phyloP scores from a whole-genome alignment of 768 basidiomycete genomes.

The Psilocybe cubensis region DNA sequence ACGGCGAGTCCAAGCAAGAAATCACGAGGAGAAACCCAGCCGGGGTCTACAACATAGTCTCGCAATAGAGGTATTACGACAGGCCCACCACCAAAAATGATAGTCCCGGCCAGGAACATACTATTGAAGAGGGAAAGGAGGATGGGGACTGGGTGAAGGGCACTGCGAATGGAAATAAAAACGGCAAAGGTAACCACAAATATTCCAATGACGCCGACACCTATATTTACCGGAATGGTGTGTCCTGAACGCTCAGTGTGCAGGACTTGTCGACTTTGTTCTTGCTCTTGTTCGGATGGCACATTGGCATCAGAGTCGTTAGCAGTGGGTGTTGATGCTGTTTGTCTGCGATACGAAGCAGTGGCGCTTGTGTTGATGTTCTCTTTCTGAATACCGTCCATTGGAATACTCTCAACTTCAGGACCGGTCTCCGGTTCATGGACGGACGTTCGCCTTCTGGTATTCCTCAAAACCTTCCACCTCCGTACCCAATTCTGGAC shows the following conservation, averaged over 20 bases:
- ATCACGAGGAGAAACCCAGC: conserved; percentile 56
- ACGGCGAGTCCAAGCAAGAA: conserved; percentile 58
- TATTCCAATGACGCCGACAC: conserved; percentile 24
- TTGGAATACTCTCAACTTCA: conserved; percentile 10
- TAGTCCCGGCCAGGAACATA: conserved; percentile 50
- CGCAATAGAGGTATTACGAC: conserved; percentile 59
- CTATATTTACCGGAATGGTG: conserved; percentile 27
- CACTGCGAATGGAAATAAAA: conserved; percentile 32
- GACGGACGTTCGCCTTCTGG: conserved; percentile 5
- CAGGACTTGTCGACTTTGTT: conserved; percentile 6
- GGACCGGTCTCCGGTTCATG: conserved; percentile 6
- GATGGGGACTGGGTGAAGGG: conserved; percentile 26
- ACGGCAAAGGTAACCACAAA: conserved; percentile 31
- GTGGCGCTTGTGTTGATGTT: background rate
- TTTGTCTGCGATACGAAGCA: conserved; percentile 14
- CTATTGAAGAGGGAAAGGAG: conserved; percentile 44
- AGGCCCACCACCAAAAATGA: conserved; percentile 58
- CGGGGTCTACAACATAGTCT: conserved; percentile 52
- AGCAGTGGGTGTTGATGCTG: background rate
- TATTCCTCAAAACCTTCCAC: conserved; percentile 14
- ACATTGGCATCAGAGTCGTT: background rate
- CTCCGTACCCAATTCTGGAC: conserved; percentile 18
- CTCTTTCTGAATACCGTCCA: conserved; percentile 16
- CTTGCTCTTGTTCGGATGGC: background rate
- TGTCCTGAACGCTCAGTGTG: conserved; percentile 25